A percentile compares a stretch with the other conserved stretches of the same genome.
Evolutionary conservation across 2,329 filamentous ascomycete genomes (phyloP).

Genomic region (Penicillium oxalicum): DNA sequence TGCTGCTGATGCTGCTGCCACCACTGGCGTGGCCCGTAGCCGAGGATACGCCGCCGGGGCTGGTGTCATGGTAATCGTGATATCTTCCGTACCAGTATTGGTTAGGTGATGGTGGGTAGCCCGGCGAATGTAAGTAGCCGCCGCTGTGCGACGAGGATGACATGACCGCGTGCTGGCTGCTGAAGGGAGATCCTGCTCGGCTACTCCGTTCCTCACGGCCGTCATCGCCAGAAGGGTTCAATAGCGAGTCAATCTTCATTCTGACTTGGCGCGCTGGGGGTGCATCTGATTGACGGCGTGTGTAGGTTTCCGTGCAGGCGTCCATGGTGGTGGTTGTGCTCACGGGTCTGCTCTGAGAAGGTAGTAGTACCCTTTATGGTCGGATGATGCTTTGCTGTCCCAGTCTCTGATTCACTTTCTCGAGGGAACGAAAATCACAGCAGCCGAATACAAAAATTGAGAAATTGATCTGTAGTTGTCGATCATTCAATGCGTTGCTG

Average conservation of each 20-base stretch:
- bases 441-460: too few relatives aligned
- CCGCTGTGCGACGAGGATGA: conserved; percentile 10
- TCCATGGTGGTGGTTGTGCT: conserved; percentile 8
- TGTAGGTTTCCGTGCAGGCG: conserved; percentile 14
- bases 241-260: conserved; percentile 32
- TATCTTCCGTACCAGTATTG: conserved; percentile 23
- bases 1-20: conserved; percentile 10
- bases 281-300: conserved; percentile 6
- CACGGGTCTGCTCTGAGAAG: too few relatives aligned
- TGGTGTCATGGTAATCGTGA: conserved; percentile 19
- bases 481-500: too few relatives aligned
- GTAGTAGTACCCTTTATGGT: too few relatives aligned
- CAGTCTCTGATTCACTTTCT: too few relatives aligned
- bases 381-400: too few relatives aligned
- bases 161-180: conserved; percentile 13
- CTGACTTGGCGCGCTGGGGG: conserved; percentile 25
- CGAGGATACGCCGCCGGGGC: conserved; percentile 14
- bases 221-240: conserved; percentile 20
- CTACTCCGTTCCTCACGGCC: conserved; percentile 10
- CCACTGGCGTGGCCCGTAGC: conserved; percentile 12
- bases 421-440: too few relatives aligned
- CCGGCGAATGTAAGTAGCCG: conserved; percentile 23
- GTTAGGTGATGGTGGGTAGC: conserved; percentile 27
- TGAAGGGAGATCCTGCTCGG: conserved; percentile 14
- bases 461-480: too few relatives aligned